These are phyloP conservation scores for Neurospora sp. DNA, from an alignment of 495 filamentous ascomycete genomes.

Conservation along the genomic window DNA sequence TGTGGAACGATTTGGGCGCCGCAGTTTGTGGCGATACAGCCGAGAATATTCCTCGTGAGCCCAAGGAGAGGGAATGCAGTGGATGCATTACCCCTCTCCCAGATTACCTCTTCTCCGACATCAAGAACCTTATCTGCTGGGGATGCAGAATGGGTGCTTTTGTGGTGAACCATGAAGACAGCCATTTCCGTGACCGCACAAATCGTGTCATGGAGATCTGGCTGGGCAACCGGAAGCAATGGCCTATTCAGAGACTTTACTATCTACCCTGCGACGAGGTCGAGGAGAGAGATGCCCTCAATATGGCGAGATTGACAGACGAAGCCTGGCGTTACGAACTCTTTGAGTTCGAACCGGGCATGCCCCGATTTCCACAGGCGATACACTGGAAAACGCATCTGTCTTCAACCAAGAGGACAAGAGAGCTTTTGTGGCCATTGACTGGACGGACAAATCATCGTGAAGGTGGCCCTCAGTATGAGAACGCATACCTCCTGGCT, in stretches of 20 bases:
- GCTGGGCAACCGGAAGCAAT: neutral
- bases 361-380: neutral
- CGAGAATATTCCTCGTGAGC: neutral
- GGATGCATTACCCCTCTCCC: constrained; percentile 1
- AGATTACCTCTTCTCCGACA: neutral
- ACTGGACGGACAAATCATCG: constrained; percentile 1
- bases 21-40: constrained; percentile 14
- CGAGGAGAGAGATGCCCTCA: neutral
- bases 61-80: neutral
- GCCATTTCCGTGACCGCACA: constrained; percentile 14
- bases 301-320: neutral
- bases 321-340: neutral
- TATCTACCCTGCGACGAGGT: neutral
- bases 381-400: neutral
- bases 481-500: constrained; percentile 1
- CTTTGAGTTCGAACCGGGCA: neutral
- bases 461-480: constrained; percentile 11
- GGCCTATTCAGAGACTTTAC: neutral
- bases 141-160: constrained; percentile 11
- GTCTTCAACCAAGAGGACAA: neutral
- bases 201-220: neutral
- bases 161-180: constrained; percentile 10
- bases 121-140: constrained; percentile 8
- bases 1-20: constrained; percentile 13
- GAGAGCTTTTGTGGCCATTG: neutral